Percentiles rank a stretch among this genome's conserved stretches.
These are phyloP conservation scores for Penicillium palitans DNA, from an alignment of 2,329 filamentous ascomycete genomes.

Conservation along the genomic window DNA sequence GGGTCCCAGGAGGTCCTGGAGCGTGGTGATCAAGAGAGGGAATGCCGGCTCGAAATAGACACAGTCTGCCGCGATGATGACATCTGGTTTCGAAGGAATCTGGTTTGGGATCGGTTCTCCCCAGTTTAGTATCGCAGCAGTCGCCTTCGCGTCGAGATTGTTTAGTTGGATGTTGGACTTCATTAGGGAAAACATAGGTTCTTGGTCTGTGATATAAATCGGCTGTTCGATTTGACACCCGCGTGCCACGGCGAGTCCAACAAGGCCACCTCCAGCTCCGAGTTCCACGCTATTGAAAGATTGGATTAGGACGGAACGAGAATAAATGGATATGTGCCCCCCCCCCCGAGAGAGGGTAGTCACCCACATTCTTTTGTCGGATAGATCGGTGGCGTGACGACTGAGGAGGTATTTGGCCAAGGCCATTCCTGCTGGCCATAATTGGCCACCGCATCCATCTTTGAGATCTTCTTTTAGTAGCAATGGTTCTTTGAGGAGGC, in stretches of 20 bases:
- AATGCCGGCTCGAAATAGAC: constrained; percentile 98
- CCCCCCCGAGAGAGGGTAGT: neutral
- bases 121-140: constrained; percentile 79
- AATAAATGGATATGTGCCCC: neutral
- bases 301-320: constrained; percentile 1
- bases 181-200: constrained; percentile 83
- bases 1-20: constrained; percentile 69
- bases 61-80: constrained; percentile 93
- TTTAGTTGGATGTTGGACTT: constrained; percentile 84
- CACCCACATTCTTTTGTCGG: constrained; percentile 70
- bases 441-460: constrained; percentile 85
- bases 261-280: constrained; percentile 86
- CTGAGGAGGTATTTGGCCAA: constrained; percentile 82
- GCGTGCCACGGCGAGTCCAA: constrained; percentile 64
- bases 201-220: constrained; percentile 84
- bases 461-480: constrained; percentile 80
- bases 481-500: constrained; percentile 68
- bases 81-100: constrained; percentile 60
- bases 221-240: constrained; percentile 54
- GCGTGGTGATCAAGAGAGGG: constrained; percentile 76
- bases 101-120: constrained; percentile 45
- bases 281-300: constrained; percentile 70
- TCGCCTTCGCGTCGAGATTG: constrained; percentile 61
- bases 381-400: constrained; percentile 64
- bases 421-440: constrained; percentile 93